phyloP scores from a whole-genome alignment of 176 grass and related monocot genomes.

The Stipa capillata region DNA sequence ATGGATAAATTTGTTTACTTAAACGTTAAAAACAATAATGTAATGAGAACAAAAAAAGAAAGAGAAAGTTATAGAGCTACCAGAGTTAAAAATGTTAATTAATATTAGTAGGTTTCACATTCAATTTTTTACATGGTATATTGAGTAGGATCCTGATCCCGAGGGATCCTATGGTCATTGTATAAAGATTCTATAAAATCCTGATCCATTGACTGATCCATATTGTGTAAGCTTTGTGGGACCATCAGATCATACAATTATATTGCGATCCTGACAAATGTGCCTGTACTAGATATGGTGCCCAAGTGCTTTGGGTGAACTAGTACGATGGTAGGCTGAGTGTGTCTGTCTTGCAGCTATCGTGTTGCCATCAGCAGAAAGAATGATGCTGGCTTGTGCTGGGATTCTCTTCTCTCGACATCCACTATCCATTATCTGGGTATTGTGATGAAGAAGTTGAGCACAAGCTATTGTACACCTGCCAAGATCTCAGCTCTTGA shows the following conservation, averaged over 20 bases:
- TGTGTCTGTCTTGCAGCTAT: not conserved
- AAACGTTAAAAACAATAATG: too few species aligned
- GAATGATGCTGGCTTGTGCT: not conserved
- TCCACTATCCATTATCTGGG: not conserved
- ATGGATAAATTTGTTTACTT: not conserved
- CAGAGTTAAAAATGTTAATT: not conserved
- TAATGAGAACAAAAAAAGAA: not conserved
- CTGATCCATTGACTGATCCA: not conserved
- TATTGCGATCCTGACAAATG: not conserved
- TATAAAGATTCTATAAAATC: not conserved
- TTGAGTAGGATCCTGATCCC: not conserved
- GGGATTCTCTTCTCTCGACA: not conserved
- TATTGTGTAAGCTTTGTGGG: not conserved
- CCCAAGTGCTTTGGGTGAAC: not conserved
- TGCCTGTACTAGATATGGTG: not conserved
- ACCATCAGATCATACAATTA: not conserved
- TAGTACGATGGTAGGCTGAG: not conserved
- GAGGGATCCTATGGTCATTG: not conserved
- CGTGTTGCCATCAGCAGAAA: not conserved
- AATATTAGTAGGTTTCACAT: not conserved
- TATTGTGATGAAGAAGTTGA: not conserved
- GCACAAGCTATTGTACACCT: not conserved
- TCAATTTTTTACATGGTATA: not conserved
- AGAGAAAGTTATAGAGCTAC: not conserved
- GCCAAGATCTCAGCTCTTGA: not conserved